These are phyloP conservation scores for Collybia sp. DNA, from an alignment of 768 basidiomycete genomes.

Conservation along the genomic window DNA sequence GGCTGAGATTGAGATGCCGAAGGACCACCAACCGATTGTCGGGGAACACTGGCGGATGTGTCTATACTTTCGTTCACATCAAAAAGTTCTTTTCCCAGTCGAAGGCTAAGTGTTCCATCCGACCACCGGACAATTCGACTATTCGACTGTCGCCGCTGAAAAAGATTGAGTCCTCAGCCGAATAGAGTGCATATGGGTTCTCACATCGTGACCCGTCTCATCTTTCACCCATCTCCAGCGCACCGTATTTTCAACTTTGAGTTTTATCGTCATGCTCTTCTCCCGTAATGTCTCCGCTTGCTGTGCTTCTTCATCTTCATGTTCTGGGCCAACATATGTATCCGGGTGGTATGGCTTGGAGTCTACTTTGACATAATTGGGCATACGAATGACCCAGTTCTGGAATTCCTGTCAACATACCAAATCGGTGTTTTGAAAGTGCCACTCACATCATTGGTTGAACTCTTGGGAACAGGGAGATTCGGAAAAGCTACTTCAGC, in stretches of 20 bases:
- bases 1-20: slow-evolving; percentile 38
- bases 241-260: slow-evolving; percentile 90
- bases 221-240: slow-evolving; percentile 94
- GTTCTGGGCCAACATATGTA: slow-evolving; percentile 79
- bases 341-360: slow-evolving; percentile 87
- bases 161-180: slow-evolving; percentile 5
- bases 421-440: too few relatives aligned
- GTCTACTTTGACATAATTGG: slow-evolving; percentile 90
- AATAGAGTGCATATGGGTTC: slow-evolving; percentile 21
- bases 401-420: slow-evolving; percentile 18
- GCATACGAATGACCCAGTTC: slow-evolving; percentile 92
- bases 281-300: slow-evolving; percentile 61
- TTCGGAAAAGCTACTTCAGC: slow-evolving; percentile 84
- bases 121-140: slow-evolving; percentile 93
- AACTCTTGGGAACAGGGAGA: slow-evolving; percentile 72
- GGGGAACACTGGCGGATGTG: slow-evolving; percentile 62
- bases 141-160: slow-evolving; percentile 81
- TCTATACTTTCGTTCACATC: slow-evolving; percentile 82
- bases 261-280: slow-evolving; percentile 79
- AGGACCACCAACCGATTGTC: slow-evolving; percentile 48
- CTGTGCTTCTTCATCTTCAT: slow-evolving; percentile 61
- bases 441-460: slow-evolving; percentile 71
- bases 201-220: slow-evolving; percentile 67
- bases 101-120: slow-evolving; percentile 86
- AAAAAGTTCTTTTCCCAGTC: slow-evolving; percentile 91